Conservation (phyloP, 2,329 filamentous ascomycete species). For the Madurella fahalii region DNA sequence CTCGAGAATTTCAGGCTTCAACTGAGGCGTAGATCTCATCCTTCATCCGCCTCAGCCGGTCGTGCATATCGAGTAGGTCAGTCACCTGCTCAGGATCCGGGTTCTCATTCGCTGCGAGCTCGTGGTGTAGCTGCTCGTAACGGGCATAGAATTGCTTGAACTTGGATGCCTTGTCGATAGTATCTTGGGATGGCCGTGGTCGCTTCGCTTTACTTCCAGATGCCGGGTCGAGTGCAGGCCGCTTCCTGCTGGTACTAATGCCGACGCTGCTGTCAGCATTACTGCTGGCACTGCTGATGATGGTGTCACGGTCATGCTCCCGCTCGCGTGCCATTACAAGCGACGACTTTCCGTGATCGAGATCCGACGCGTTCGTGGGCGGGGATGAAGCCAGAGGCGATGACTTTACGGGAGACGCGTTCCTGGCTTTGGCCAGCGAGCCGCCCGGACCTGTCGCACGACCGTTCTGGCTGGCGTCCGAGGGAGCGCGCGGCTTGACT, state of each 20-base stretch:
- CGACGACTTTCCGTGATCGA: constrained; percentile 41
- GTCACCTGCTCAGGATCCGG: constrained; percentile 50
- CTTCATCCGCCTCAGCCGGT: constrained; percentile 54
- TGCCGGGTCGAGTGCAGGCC: constrained; percentile 19
- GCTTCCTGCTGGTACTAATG: constrained; percentile 17
- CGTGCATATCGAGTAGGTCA: constrained; percentile 51
- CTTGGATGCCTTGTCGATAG: constrained; percentile 49
- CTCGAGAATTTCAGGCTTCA: constrained; percentile 27
- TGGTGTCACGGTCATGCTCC: constrained; percentile 22
- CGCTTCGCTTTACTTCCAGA: constrained; percentile 37
- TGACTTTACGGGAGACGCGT: constrained; percentile 49
- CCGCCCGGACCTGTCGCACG: constrained; percentile 31
- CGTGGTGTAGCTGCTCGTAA: constrained; percentile 54
- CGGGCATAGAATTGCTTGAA: constrained; percentile 55
- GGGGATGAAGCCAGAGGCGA: constrained; percentile 63
- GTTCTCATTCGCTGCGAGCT: constrained; percentile 48
- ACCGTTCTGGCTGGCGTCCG: constrained; percentile 47
- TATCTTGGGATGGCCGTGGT: constrained; percentile 41
- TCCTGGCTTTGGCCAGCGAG: constrained; percentile 26
- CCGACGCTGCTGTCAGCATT: constrained; percentile 17
- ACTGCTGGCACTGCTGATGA: constrained; percentile 30
- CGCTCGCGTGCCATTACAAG: constrained; percentile 31
- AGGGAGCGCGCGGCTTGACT: constrained; percentile 41
- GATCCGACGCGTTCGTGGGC: constrained; percentile 61
- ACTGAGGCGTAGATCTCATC: constrained; percentile 49